Conservation (phyloP, 306 rosid species). For the Medicago ruthenica region DNA sequence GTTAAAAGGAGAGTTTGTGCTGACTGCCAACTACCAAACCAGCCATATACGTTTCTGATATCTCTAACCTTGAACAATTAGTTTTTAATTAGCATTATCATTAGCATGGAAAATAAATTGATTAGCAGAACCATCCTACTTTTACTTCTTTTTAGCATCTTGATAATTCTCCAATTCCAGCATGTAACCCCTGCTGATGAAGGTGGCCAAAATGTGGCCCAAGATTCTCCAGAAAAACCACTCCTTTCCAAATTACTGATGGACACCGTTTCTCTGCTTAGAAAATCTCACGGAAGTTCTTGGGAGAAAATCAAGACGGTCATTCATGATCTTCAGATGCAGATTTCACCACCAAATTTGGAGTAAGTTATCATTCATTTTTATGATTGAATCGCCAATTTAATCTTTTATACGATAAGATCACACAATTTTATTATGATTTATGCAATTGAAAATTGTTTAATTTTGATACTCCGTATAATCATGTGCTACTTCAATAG, state of each 20-base stretch:
- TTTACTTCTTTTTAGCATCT: conserved; percentile 48
- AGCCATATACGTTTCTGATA: conserved; percentile 12
- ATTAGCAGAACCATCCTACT: conserved; percentile 45
- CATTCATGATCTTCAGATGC: conserved; percentile 57
- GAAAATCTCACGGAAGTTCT: conserved; percentile 56
- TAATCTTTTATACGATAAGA: no score
- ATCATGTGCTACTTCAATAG: no score
- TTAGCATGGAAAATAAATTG: conserved; percentile 55
- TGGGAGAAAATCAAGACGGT: conserved; percentile 60
- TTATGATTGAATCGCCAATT: background rate
- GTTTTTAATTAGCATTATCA: conserved; percentile 27
- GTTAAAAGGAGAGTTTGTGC: conserved; percentile 28
- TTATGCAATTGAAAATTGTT: background rate
- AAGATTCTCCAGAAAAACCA: conserved; percentile 46
- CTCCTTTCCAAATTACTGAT: conserved; percentile 42
- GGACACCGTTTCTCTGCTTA: conserved; percentile 53
- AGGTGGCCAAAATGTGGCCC: conserved; percentile 45
- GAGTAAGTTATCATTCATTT: conserved; percentile 53
- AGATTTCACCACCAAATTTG: conserved; percentile 59
- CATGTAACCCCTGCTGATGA: conserved; percentile 40
- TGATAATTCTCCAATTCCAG: conserved; percentile 48
- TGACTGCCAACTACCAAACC: background rate
- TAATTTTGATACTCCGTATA: no score
- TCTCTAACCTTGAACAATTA: conserved; percentile 17
- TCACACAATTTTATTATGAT: background rate